Conservation (phyloP, 1,139 yeast species). For the Candida sanyaensis region DNA sequence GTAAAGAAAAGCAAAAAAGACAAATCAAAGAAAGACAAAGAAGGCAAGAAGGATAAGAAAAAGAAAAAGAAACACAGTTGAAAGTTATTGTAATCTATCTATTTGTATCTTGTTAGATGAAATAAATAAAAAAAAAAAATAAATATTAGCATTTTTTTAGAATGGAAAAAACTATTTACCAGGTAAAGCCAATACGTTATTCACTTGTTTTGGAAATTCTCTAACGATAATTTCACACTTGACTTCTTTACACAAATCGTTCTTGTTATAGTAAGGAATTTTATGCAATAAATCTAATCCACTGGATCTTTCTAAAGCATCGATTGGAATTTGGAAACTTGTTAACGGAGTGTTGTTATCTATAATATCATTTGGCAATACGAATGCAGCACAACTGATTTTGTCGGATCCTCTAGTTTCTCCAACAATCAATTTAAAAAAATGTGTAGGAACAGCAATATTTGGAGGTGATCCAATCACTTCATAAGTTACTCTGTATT, state of each 20-base stretch:
- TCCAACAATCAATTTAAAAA: conserved; percentile 86
- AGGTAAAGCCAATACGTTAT: conserved; percentile 25
- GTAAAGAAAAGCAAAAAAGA: conserved; percentile 16
- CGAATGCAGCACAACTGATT: conserved; percentile 87
- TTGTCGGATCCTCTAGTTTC: conserved; percentile 56
- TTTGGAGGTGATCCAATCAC: conserved; percentile 97
- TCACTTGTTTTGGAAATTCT: conserved; percentile 63
- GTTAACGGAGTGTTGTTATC: conserved; percentile 70
- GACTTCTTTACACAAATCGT: conserved; percentile 76
- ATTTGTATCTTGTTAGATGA: too few species aligned
- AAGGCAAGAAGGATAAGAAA: conserved; percentile 27
- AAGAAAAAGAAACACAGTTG: conserved; percentile 13
- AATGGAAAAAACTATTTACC: neutral
- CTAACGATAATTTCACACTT: conserved; percentile 81
- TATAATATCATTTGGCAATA: conserved; percentile 81
- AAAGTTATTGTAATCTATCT: too few species aligned
- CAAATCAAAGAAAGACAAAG: conserved; percentile 33
- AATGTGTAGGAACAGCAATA: conserved; percentile 97
- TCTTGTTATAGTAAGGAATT: conserved; percentile 60
- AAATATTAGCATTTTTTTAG: neutral
- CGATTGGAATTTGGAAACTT: conserved; percentile 83
- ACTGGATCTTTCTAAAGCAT: conserved; percentile 81
- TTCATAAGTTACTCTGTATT: conserved; percentile 82
- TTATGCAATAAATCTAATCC: conserved; percentile 81
- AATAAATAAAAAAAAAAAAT: neutral